Evolutionary conservation across 2,329 filamentous ascomycete genomes (phyloP).

Genomic region (Annulohypoxylon truncatum): DNA sequence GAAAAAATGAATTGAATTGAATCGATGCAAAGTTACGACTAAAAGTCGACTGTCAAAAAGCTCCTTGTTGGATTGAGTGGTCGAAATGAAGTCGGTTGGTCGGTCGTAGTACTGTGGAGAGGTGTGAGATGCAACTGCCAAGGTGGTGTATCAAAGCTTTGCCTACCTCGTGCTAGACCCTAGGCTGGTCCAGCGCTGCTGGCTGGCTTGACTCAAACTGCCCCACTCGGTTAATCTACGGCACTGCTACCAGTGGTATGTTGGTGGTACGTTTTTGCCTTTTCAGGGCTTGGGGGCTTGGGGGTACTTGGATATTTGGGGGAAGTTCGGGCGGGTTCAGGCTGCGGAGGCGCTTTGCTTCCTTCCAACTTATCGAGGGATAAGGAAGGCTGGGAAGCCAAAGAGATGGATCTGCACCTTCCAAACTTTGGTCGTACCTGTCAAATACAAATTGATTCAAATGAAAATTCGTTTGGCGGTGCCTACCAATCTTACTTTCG

Average conservation of each 20-base stretch:
- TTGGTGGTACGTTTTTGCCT: slow-evolving; percentile 38
- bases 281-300: slow-evolving; percentile 10
- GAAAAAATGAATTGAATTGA: slow-evolving; percentile 20
- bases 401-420: slow-evolving; percentile 5
- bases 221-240: slow-evolving; percentile 33
- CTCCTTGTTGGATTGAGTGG: slow-evolving; percentile 36
- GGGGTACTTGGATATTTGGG: slow-evolving; percentile 17
- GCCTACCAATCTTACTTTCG: neutral
- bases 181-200: neutral
- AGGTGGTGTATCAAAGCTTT: slow-evolving; percentile 29
- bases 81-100: slow-evolving; percentile 33
- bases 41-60: slow-evolving; percentile 1
- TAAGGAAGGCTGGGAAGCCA: slow-evolving; percentile 12
- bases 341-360: slow-evolving; percentile 18
- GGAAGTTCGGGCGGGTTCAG: slow-evolving; percentile 1
- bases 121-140: slow-evolving; percentile 31
- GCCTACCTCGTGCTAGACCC: slow-evolving; percentile 1
- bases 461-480: neutral
- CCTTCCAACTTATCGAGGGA: slow-evolving; percentile 3
- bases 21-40: slow-evolving; percentile 7
- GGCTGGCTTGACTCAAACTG: neutral
- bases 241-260: slow-evolving; percentile 25
- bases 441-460: neutral
- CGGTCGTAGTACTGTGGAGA: slow-evolving; percentile 37
- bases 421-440: neutral